These are phyloP conservation scores for Trichoderma reesei DNA, from an alignment of 495 filamentous ascomycete genomes.

Conservation along the genomic window DNA sequence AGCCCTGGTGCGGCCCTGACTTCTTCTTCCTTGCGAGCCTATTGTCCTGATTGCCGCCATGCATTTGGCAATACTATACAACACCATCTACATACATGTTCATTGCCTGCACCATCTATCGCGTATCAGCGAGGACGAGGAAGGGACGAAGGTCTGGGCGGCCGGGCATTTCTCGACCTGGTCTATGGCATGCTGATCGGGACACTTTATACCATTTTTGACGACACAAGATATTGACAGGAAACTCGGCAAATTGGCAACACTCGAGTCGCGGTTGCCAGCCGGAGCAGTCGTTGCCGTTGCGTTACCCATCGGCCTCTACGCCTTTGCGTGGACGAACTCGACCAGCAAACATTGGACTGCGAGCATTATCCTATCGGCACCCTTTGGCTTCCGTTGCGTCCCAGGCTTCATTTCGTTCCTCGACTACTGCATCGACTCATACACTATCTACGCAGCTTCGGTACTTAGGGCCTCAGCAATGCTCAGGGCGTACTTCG, in stretches of 20 bases:
- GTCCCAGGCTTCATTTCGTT: slow-evolving; percentile 57
- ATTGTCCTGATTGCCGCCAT: slow-evolving; percentile 64
- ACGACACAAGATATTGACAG: slow-evolving; percentile 45
- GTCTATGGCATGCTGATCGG: slow-evolving; percentile 55
- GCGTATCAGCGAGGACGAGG: slow-evolving; percentile 58
- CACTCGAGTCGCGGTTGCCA: slow-evolving; percentile 65
- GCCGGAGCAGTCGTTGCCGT: slow-evolving; percentile 59
- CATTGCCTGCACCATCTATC: slow-evolving; percentile 71
- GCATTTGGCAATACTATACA: slow-evolving; percentile 57
- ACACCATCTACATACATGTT: slow-evolving; percentile 61
- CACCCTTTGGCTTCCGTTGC: slow-evolving; percentile 66
- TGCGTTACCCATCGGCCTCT: slow-evolving; percentile 58
- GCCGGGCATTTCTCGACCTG: slow-evolving; percentile 61
- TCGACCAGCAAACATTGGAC: slow-evolving; percentile 56
- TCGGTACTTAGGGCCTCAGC: slow-evolving; percentile 60
- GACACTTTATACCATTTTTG: slow-evolving; percentile 50
- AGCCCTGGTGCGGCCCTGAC: slow-evolving; percentile 52
- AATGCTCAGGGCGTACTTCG: slow-evolving; percentile 45
- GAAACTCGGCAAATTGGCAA: slow-evolving; percentile 40
- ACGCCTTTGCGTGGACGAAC: slow-evolving; percentile 65
- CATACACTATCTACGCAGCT: slow-evolving; percentile 64
- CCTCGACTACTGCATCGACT: slow-evolving; percentile 62
- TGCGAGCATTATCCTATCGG: slow-evolving; percentile 52
- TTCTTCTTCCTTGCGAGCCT: slow-evolving; percentile 64
- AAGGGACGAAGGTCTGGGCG: slow-evolving; percentile 53